Evolutionary conservation across 2,329 filamentous ascomycete genomes (phyloP).

Genomic region (Myrmaecium sp.): DNA sequence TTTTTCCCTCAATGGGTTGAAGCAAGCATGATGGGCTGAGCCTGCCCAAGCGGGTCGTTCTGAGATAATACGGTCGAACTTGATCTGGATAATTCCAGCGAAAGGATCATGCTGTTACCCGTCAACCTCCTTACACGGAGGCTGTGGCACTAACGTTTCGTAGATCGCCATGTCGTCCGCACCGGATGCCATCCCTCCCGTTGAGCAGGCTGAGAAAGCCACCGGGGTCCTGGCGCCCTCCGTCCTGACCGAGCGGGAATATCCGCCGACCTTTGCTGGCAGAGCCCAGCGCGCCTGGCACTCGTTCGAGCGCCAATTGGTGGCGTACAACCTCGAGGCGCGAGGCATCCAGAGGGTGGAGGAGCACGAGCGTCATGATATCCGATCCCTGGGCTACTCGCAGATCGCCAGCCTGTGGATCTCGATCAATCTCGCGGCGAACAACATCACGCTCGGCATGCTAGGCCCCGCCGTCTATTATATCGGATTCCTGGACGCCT

Average conservation of each 20-base stretch:
- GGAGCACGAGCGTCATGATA: conserved; percentile 35
- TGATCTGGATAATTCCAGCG: conserved; percentile 37
- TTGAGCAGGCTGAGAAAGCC: too few species aligned
- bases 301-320: conserved; percentile 23
- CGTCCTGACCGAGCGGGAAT: conserved; percentile 4
- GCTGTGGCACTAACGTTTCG: conserved; percentile 18
- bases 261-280: conserved; percentile 4
- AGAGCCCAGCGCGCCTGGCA: conserved; percentile 11
- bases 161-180: conserved; percentile 2
- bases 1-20: too few species aligned
- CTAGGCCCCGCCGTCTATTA: conserved; percentile 41
- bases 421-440: conserved; percentile 44
- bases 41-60: too few species aligned
- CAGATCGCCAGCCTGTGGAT: conserved; percentile 44
- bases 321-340: conserved; percentile 39
- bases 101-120: conserved; percentile 33
- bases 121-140: conserved; percentile 6
- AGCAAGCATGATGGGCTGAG: too few species aligned
- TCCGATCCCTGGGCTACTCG: conserved; percentile 34
- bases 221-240: conserved; percentile 11
- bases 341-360: conserved; percentile 43
- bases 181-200: too few species aligned
- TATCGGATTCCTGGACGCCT: conserved; percentile 40
- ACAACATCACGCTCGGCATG: conserved; percentile 49
- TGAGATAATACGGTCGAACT: conserved; percentile 39